Percentiles rank a stretch among this genome's conserved stretches.
These are phyloP conservation scores for Cordyceps militaris DNA, from an alignment of 2,329 filamentous ascomycete genomes.

Conservation along the genomic window DNA sequence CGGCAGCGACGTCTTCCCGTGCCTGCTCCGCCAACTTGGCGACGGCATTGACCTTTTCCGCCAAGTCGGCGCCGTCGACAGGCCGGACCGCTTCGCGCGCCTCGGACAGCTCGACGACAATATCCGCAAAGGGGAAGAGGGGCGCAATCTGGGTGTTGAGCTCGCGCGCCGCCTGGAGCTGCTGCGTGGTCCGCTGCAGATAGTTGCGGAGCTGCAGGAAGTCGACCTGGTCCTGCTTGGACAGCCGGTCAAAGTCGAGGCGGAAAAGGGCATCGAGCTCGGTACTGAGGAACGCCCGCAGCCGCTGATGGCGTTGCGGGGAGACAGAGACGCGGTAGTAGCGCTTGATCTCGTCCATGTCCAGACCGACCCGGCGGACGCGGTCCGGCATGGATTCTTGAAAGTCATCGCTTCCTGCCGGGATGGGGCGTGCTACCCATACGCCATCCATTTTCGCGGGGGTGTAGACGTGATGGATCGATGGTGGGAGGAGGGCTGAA, in stretches of 20 bases:
- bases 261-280: constrained; percentile 29
- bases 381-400: constrained; percentile 33
- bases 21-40: constrained; percentile 26
- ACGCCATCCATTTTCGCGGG: constrained; percentile 13
- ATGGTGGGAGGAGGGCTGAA: too few relatives aligned
- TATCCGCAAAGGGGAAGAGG: constrained; percentile 38
- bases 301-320: constrained; percentile 28
- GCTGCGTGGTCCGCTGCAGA: constrained; percentile 28
- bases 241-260: constrained; percentile 22
- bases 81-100: constrained; percentile 37
- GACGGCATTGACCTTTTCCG: constrained; percentile 33
- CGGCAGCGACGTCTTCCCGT: constrained; percentile 27
- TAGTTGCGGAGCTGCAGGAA: constrained; percentile 44
- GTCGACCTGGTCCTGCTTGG: constrained; percentile 41
- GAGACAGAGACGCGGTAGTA: constrained; percentile 46
- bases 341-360: constrained; percentile 38
- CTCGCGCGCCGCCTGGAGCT: constrained; percentile 33
- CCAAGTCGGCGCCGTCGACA: constrained; percentile 36
- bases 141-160: constrained; percentile 30
- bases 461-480: neutral
- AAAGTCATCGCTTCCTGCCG: neutral
- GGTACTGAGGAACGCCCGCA: constrained; percentile 34
- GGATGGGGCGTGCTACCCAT: constrained; percentile 16
- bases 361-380: constrained; percentile 36
- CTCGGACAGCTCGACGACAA: constrained; percentile 39